Base-by-base conservation (phyloP, 2,329 filamentous ascomycete species). In the Orbilia oligospora region DNA sequence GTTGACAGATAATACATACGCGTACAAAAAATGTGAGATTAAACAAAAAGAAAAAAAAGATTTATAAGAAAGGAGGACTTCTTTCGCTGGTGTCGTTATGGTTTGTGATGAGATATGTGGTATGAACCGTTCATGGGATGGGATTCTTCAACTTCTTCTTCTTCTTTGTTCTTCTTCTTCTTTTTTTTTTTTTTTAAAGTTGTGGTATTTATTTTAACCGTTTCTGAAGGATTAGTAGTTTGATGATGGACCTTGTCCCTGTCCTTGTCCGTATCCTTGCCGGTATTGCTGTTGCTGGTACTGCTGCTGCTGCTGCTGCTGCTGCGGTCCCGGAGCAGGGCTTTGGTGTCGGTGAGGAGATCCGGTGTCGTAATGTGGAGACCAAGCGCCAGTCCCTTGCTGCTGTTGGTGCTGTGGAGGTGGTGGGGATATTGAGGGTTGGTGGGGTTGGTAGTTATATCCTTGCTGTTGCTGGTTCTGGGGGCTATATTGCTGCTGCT, bases 321-420 rank as follows among this genome's bases (percentile, higher is more conserved):
- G 24, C 67, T 83, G 81, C 14, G 82, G 82, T 33, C 80, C 82
- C 44, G 30, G 36, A n/a, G 18, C 48, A 5, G 33, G 36, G 12
- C 36, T 61, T 20, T 24, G 36, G 10, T 58, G 33, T 58, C 53
- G 16, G 5, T 61, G 33, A 16, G 56, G 36, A 14, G 56, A 27
- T 30, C 38, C 38, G 38, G 56, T 16, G n/a, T 80, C 49, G 33
- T 30, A 55, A 10, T 30, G 51, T 30, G 53, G 53, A 14, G 53
- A 58, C 53, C 53, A 44, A 10, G 55, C 18, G 3, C 80, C 36
- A 16, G 41, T 44, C 38, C 51, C 67, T n/a, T 70, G 71, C n/a
- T 64, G 38, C 22, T 79, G 68, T 27, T 51, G 48, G 5, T 51
- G 48, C 48, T 53, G 51, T 9, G 58, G 58, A 2, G 58, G 58